Base-by-base conservation (phyloP, 331 rosid species). In the Erythrophleum ivorense region DNA sequence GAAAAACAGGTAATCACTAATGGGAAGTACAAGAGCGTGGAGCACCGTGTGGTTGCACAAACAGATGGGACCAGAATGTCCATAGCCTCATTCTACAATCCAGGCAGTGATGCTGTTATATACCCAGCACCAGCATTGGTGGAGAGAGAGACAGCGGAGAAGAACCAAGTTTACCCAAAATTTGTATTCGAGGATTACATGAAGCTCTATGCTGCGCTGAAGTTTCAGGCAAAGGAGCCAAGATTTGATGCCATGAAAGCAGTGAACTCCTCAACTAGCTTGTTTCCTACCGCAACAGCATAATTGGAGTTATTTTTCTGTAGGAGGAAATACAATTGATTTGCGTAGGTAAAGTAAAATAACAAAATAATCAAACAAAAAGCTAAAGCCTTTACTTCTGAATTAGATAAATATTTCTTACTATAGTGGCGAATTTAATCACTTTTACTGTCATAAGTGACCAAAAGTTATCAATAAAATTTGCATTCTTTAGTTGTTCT, bases 51-150 rank as follows among this genome's bases (percentile, higher is more conserved):
- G 71, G 36, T 65, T 65, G 29, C 71, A 0, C 71, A 65, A 16
- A 16, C 71, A 0, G 4, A 65, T 34, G 71, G 71, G 10, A 65
- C 71, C 1, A 65, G 71, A 41, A 65, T 65, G 71, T 65, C 71
- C 3, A n/a, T 65, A 6, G 71, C 71, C 2, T 65, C 71, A 15
- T 65, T 65, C 71, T 65, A 34, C 71, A 65, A 65, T 34, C 71
- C 71, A 36, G 48, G 48, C 15, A 65, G 48, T 36, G 71, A 65
- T 65, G 71, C 71, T 34, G 13, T 65, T 2, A 65, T 65, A 16
- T 18, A 34, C 18, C 71, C 71, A 65, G 71, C 71, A 7, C 19
- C 69, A 34, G 10, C n/a, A 33, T 33, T 63, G 69, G 38, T 63
- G 18, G 69, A 63, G 7, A 40, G 10, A 63, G 38, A 63, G 19